Evolutionary conservation across 345 rosid genomes (phyloP).

Genomic region (Ceriops zippeliana): DNA sequence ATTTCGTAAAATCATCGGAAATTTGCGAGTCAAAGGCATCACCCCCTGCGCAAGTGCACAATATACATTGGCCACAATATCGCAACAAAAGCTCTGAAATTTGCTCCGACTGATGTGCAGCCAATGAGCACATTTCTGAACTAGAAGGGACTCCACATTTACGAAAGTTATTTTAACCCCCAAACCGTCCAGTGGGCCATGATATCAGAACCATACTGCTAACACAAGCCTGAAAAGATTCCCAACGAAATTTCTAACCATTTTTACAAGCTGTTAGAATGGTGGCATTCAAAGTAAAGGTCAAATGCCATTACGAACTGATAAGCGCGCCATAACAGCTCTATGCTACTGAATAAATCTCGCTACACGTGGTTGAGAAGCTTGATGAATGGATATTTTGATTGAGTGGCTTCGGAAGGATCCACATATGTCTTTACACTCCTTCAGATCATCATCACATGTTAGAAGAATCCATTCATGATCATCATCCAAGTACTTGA

Average conservation of each 20-base stretch:
- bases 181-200: slow-evolving; percentile 1
- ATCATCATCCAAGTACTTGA: slow-evolving; percentile 38
- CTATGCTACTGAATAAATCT: slow-evolving; percentile 28
- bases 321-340: slow-evolving; percentile 13
- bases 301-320: not conserved
- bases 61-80: too few species aligned
- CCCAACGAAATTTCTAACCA: not conserved
- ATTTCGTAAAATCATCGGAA: too few species aligned
- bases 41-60: too few species aligned
- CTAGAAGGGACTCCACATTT: not conserved
- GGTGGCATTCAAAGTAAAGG: not conserved
- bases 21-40: too few species aligned
- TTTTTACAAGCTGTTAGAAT: slow-evolving; percentile 1
- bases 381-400: slow-evolving; percentile 49
- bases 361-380: slow-evolving; percentile 29
- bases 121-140: not conserved
- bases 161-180: not conserved
- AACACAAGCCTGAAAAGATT: slow-evolving; percentile 1
- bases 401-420: slow-evolving; percentile 46
- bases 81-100: too few species aligned
- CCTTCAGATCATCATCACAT: slow-evolving; percentile 58
- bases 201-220: slow-evolving; percentile 1
- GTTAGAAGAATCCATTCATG: slow-evolving; percentile 36
- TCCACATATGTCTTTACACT: slow-evolving; percentile 66
- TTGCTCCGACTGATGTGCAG: not conserved